Evolutionary conservation across 148 eudicot genomes (phyloP).

Genomic region (Persicaria tinctoria): DNA sequence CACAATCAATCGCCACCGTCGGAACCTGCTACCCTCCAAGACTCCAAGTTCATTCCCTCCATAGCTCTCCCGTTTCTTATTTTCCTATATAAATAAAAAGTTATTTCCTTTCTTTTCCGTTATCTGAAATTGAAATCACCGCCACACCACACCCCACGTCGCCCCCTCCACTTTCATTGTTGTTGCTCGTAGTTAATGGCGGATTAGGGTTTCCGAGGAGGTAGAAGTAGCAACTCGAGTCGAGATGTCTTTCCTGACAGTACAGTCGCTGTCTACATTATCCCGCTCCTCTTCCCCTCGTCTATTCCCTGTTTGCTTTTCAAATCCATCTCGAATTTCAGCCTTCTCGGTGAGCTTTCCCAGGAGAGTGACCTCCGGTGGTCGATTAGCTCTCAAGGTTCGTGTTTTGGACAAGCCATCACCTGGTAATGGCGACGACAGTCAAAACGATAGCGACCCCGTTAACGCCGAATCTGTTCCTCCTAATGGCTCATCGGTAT

Average conservation of each 20-base stretch:
- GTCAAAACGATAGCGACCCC: background rate
- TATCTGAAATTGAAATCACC: background rate
- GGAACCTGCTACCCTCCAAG: no score
- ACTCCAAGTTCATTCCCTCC: no score
- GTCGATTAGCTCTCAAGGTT: conserved; percentile 16
- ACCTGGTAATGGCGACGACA: conserved; percentile 16
- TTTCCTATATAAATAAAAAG: no score
- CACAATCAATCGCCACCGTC: no score
- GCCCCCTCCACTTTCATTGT: background rate
- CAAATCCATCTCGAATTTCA: conserved; percentile 5
- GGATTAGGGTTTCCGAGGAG: conserved; percentile 24
- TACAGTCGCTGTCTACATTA: conserved; percentile 10
- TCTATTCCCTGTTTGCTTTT: conserved; percentile 12
- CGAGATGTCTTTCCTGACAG: conserved; percentile 23
- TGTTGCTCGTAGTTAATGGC: conserved; percentile 17
- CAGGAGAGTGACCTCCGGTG: background rate
- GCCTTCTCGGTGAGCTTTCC: conserved; percentile 20
- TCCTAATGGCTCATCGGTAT: conserved; percentile 23
- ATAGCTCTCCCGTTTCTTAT: no score
- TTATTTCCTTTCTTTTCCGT: background rate
- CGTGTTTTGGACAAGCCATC: conserved; percentile 30
- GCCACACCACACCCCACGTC: background rate
- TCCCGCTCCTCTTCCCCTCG: conserved; percentile 12
- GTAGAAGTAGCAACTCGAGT: background rate
- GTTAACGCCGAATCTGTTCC: conserved; percentile 13